Evolutionary conservation across 345 rosid genomes (phyloP).

Genomic region (Eucalyptus shirleyi): DNA sequence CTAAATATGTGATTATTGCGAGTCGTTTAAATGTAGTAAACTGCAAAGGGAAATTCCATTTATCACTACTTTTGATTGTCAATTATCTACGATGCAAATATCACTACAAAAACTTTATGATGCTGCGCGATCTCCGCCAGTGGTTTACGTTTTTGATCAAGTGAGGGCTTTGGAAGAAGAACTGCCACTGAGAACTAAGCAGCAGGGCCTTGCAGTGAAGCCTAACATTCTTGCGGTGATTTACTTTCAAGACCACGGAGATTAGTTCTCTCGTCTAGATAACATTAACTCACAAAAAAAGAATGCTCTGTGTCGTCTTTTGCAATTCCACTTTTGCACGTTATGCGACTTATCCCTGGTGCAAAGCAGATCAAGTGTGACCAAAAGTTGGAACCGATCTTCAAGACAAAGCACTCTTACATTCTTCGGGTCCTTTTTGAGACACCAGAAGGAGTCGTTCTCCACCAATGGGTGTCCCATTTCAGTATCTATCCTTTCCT

Average conservation of each 20-base stretch:
- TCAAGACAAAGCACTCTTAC: conserved; percentile 50
- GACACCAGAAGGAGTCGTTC: conserved; percentile 39
- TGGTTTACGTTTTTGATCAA: conserved; percentile 95
- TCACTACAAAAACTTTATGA: background rate
- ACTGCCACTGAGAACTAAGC: conserved; percentile 45
- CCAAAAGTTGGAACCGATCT: conserved; percentile 58
- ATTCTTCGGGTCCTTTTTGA: conserved; percentile 76
- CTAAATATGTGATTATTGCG: background rate
- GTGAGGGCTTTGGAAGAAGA: conserved; percentile 85
- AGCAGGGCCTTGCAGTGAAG: conserved; percentile 56
- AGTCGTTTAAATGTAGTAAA: background rate
- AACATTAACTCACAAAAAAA: background rate
- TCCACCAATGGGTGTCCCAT: conserved; percentile 79
- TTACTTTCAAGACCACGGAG: background rate
- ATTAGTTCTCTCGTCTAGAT: background rate
- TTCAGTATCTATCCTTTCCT: conserved; percentile 85
- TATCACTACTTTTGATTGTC: background rate
- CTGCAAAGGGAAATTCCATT: background rate
- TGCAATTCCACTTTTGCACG: conserved; percentile 1
- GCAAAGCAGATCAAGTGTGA: conserved; percentile 69
- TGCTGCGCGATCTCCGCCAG: conserved; percentile 3
- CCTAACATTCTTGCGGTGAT: conserved; percentile 85
- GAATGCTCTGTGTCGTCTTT: background rate
- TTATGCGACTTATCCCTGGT: conserved; percentile 66
- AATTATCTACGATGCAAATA: background rate